Base-by-base conservation (phyloP, 805 yeast genomes). In the Barnettozyma siamensis region DNA sequence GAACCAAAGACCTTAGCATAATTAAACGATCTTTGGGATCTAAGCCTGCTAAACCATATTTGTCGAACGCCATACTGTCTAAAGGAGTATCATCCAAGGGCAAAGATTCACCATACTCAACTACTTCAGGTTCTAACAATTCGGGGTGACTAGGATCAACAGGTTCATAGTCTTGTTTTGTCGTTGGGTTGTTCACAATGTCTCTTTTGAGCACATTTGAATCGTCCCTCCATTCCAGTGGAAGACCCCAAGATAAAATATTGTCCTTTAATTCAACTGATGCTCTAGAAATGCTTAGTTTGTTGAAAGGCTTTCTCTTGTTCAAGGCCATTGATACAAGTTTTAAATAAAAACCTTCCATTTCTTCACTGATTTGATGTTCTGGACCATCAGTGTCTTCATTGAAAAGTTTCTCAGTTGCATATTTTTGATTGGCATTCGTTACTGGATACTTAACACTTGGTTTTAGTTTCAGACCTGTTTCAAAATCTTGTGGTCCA, bases 211-310 rank as follows among this genome's bases (percentile, higher is more conserved):
- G 47, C 6, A 56, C 39, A 2, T 36, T 43, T 2, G 48, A 37
- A 41, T 56, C 59, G 44, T 56, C 51, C 39, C 60, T 45, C 61
- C 61, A 57, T 42, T 55, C 59, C 7, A 23, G 30, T 4, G 61
- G 61, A n/a, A 57, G 38, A 3, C 61, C 60, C 41, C 44, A 50
- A 1, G 2, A 15, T 13, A 40, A 27, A 5, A 48, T 51, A 11
- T 27, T 19, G 2, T 42, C 15, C 28, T 47, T 51, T 16, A 55
- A 40, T 17, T 54, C 58, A 28, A 18, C 18, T 3, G 54, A 23
- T 3, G 52, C 49, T 31, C 43, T 54, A 3, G 42, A 13, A n/a
- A 45, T 11, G 13, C 34, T 39, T 7, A 38, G 15, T 35, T 26
- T 38, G 4, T 44, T 37, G 20, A 50, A 37, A 10, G 35, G 26